These are phyloP conservation scores for Trichoderma lentiforme DNA, from an alignment of 2,329 filamentous ascomycete genomes.

Conservation along the genomic window DNA sequence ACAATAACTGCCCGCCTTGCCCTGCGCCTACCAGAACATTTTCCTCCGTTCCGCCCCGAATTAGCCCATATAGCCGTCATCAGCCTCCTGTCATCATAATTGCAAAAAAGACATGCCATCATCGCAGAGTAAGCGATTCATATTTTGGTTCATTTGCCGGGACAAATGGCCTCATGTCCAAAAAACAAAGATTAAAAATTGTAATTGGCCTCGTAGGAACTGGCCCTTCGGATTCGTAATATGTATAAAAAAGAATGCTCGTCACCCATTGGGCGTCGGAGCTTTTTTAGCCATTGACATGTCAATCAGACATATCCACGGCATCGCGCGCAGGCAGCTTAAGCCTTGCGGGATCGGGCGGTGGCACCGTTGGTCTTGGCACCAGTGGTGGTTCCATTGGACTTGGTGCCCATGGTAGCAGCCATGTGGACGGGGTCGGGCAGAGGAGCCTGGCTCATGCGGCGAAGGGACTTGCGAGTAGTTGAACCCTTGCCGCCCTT, in stretches of 20 bases:
- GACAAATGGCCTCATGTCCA: constrained; percentile 12
- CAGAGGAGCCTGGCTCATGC: constrained; percentile 64
- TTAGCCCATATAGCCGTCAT: constrained; percentile 28
- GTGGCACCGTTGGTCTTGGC: constrained; percentile 57
- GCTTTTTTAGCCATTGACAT: background rate
- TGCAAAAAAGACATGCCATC: constrained; percentile 28
- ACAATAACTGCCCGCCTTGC: constrained; percentile 8
- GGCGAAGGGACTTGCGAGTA: constrained; percentile 72
- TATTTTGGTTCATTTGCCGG: constrained; percentile 20
- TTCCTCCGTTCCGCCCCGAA: background rate
- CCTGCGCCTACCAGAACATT: constrained; percentile 17
- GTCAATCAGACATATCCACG: background rate
- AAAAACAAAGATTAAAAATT: constrained; percentile 20
- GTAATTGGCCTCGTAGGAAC: background rate
- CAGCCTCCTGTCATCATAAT: constrained; percentile 31
- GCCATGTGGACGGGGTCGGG: constrained; percentile 67
- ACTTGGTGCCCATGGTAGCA: constrained; percentile 49
- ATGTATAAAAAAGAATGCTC: background rate
- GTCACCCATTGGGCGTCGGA: background rate
- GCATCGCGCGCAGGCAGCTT: constrained; percentile 18
- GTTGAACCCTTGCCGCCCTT: constrained; percentile 76
- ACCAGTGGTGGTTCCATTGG: constrained; percentile 53
- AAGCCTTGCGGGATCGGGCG: constrained; percentile 68
- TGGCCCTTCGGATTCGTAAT: background rate
- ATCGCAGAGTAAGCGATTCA: constrained; percentile 16